A percentile compares a stretch with the other conserved stretches of the same genome.
Evolutionary conservation across 1,139 yeast genomes (phyloP).

Genomic region (Pichia sp.): DNA sequence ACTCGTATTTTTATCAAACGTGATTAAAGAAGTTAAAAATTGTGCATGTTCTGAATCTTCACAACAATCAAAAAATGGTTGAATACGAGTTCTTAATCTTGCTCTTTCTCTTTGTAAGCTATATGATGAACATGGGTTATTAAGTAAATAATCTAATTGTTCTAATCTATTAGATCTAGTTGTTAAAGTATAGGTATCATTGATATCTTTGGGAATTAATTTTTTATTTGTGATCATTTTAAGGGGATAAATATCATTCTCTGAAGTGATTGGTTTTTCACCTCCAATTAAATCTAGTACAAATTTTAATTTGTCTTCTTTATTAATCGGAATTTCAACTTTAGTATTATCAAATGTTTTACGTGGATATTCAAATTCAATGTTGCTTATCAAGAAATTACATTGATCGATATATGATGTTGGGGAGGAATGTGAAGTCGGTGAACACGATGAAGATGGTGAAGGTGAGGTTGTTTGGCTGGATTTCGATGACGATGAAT

Average conservation of each 20-base stretch:
- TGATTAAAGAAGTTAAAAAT: constrained; percentile 30
- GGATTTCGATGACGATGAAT: too few species aligned
- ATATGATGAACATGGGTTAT: constrained; percentile 31
- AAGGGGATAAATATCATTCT: constrained; percentile 22
- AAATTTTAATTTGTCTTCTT: constrained; percentile 11
- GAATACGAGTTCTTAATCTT: constrained; percentile 31
- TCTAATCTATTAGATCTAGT: constrained; percentile 20
- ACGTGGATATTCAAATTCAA: constrained; percentile 2
- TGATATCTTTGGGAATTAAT: constrained; percentile 17
- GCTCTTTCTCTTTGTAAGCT: constrained; percentile 40
- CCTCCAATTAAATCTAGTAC: constrained; percentile 19
- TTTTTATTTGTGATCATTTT: constrained; percentile 17
- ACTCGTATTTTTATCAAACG: constrained; percentile 28
- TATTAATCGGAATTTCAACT: constrained; percentile 17
- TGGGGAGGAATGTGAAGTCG: background rate
- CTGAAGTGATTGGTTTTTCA: constrained; percentile 14
- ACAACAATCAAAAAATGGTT: constrained; percentile 51
- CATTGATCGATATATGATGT: background rate
- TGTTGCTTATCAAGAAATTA: background rate
- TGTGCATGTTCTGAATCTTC: constrained; percentile 40
- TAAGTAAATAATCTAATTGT: constrained; percentile 23
- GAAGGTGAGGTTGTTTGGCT: too few species aligned
- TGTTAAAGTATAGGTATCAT: constrained; percentile 28
- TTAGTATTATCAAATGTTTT: constrained; percentile 2
- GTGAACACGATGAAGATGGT: background rate